These are phyloP conservation scores for Eremothecium sinecaudum DNA, from an alignment of 1,139 yeast genomes.

Conservation along the genomic window DNA sequence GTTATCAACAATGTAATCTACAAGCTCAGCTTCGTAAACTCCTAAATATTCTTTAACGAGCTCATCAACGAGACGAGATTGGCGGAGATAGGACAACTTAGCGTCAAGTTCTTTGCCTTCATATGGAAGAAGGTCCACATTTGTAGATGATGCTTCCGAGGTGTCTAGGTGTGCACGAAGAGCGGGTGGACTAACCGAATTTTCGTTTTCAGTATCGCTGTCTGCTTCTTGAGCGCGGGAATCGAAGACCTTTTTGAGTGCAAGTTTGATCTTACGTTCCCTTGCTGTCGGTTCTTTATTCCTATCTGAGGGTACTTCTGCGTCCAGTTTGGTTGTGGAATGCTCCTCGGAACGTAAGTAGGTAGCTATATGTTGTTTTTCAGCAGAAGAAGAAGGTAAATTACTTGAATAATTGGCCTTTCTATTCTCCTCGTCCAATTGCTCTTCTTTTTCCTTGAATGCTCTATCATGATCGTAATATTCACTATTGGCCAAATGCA, in stretches of 20 bases:
- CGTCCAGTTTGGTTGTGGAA: background rate
- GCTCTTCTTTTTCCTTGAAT: conserved; percentile 19
- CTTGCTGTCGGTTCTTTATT: conserved; percentile 5
- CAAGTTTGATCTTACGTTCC: conserved; percentile 19
- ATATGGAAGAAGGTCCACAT: conserved; percentile 10
- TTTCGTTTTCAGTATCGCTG: background rate
- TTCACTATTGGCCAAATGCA: conserved; percentile 18
- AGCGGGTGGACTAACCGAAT: conserved; percentile 2
- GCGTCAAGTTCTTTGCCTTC: conserved; percentile 13
- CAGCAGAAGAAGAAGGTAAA: background rate
- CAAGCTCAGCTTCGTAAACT: conserved; percentile 28
- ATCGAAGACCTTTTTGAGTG: conserved; percentile 10
- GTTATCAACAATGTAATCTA: conserved; percentile 26
- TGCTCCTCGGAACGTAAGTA: background rate
- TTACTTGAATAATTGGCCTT: conserved; percentile 9
- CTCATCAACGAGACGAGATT: conserved; percentile 22
- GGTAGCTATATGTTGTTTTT: background rate
- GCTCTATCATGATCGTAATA: conserved; percentile 25
- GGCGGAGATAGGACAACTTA: conserved; percentile 13
- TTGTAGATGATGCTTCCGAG: background rate
- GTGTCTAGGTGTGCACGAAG: background rate
- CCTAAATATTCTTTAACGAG: conserved; percentile 28
- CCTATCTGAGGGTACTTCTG: too few relatives aligned
- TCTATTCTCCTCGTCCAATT: conserved; percentile 16
- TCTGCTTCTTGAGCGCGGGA: conserved; percentile 2